phyloP scores from a whole-genome alignment of 176 grass and related monocot species.

The Zoysia pacifica region DNA sequence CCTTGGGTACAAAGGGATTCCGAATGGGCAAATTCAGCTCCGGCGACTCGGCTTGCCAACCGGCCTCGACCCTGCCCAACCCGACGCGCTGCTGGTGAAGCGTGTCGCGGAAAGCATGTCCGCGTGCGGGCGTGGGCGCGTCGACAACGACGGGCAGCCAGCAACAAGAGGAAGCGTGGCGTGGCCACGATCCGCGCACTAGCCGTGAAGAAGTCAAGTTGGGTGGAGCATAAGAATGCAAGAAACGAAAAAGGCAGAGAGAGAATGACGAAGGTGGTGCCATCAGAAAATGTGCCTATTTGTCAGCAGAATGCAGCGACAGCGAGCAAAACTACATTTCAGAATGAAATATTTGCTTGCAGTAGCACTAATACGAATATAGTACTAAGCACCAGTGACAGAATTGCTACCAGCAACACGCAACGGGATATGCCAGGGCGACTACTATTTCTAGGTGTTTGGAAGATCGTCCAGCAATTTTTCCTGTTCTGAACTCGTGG shows the following conservation, averaged over 20 bases:
- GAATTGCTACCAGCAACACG: background rate
- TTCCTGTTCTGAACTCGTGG: background rate
- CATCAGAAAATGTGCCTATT: background rate
- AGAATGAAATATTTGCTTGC: background rate
- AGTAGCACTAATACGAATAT: no score
- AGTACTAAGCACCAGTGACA: background rate
- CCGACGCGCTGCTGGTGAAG: conserved; percentile 2
- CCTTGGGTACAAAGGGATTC: conserved; percentile 11
- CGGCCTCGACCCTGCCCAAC: background rate
- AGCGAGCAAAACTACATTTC: background rate
- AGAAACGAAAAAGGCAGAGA: background rate
- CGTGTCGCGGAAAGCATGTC: background rate
- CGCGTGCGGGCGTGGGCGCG: background rate
- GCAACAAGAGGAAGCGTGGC: background rate
- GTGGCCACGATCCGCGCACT: background rate
- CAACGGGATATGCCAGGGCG: background rate
- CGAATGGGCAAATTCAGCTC: background rate
- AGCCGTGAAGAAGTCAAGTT: background rate
- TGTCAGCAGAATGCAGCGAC: background rate
- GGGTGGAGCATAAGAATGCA: background rate
- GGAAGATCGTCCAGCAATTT: background rate
- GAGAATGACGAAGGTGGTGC: no score
- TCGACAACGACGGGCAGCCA: background rate
- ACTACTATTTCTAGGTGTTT: background rate
- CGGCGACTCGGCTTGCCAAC: background rate